phyloP scores from a whole-genome alignment of 371 early-diverging fungal genomes.

The Syncephalastrum sp. region DNA sequence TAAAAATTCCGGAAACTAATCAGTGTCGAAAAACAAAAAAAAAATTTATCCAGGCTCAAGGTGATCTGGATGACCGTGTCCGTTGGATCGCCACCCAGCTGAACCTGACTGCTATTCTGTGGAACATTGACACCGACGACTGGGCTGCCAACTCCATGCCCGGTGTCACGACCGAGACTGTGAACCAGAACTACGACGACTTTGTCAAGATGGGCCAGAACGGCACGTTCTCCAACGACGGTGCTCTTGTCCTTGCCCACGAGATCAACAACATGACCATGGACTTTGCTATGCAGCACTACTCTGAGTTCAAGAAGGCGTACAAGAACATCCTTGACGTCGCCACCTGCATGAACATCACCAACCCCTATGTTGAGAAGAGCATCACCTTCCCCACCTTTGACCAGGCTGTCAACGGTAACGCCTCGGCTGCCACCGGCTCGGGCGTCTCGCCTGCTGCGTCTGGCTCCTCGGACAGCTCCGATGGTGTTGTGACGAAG shows the following conservation, averaged over 20 bases:
- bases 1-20: too few species aligned
- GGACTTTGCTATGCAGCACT: slow-evolving; percentile 35
- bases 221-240: slow-evolving; percentile 38
- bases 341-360: slow-evolving; percentile 50
- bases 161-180: slow-evolving; percentile 23
- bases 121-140: slow-evolving; percentile 49
- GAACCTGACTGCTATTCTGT: slow-evolving; percentile 47
- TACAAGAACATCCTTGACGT: slow-evolving; percentile 46
- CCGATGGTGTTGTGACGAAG: slow-evolving; percentile 7
- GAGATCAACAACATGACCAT: slow-evolving; percentile 54
- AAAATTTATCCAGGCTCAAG: slow-evolving; percentile 29
- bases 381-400: slow-evolving; percentile 26
- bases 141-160: slow-evolving; percentile 34
- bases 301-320: slow-evolving; percentile 33
- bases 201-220: slow-evolving; percentile 43
- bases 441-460: slow-evolving; percentile 15
- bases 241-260: slow-evolving; percentile 48
- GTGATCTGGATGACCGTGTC: slow-evolving; percentile 57
- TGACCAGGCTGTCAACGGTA: slow-evolving; percentile 16
- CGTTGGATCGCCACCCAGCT: slow-evolving; percentile 52
- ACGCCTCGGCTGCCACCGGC: slow-evolving; percentile 9
- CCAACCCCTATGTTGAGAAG: slow-evolving; percentile 47
- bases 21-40: background rate
- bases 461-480: slow-evolving; percentile 6
- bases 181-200: slow-evolving; percentile 29